A percentile compares a stretch with the other conserved stretches of the same genome.
These are phyloP conservation scores for Hanseniaspora valbyensis DNA, from an alignment of 805 yeast species.

Conservation along the genomic window DNA sequence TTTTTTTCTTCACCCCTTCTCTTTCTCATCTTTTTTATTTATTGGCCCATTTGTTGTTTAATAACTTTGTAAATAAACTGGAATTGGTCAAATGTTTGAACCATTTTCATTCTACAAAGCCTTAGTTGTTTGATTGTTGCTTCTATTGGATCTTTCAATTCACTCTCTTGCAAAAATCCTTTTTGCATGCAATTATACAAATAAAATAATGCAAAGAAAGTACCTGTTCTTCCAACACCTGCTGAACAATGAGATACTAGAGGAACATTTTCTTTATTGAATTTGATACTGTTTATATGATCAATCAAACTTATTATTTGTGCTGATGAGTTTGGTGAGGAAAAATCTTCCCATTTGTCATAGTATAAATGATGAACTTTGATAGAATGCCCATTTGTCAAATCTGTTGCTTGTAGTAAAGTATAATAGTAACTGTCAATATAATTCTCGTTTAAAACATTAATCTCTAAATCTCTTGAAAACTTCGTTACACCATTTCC, in stretches of 20 bases:
- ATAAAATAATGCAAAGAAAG: constrained; percentile 49
- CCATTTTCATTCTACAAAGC: constrained; percentile 30
- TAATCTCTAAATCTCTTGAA: constrained; percentile 19
- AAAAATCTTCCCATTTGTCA: constrained; percentile 76
- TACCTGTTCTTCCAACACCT: constrained; percentile 94
- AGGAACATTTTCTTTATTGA: constrained; percentile 32
- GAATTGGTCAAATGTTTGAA: constrained; percentile 28
- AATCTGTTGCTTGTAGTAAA: constrained; percentile 18
- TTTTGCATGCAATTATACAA: constrained; percentile 19
- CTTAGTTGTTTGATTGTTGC: constrained; percentile 28
- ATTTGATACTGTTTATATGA: constrained; percentile 26
- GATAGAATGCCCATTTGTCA: constrained; percentile 15
- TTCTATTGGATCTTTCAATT: constrained; percentile 25
- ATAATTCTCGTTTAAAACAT: constrained; percentile 15
- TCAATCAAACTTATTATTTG: constrained; percentile 28
- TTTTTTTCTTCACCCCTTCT: too few relatives aligned
- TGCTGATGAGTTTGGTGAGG: constrained; percentile 39
- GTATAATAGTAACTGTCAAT: constrained; percentile 24
- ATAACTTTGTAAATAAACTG: constrained; percentile 29
- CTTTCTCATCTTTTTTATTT: not conserved
- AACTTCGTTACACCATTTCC: constrained; percentile 22
- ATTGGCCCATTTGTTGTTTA: constrained; percentile 16
- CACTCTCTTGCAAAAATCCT: constrained; percentile 19
- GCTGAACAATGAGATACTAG: constrained; percentile 87
- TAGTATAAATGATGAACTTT: constrained; percentile 55